These are phyloP conservation scores for Funneliformis mosseae DNA, from an alignment of 192 early-diverging fungal genomes.

Conservation along the genomic window DNA sequence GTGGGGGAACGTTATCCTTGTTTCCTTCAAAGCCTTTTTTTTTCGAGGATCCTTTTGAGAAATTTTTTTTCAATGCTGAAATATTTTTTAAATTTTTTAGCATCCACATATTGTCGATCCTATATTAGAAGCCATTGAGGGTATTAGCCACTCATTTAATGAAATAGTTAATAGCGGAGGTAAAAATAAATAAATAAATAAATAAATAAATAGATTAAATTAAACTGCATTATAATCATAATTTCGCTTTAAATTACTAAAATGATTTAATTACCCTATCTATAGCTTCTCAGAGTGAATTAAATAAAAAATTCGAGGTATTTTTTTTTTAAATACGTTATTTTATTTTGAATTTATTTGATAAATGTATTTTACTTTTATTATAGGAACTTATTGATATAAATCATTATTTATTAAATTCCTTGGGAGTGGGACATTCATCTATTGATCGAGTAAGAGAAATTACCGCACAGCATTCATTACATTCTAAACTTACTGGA, in stretches of 20 bases:
- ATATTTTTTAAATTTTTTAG: conserved; percentile 24
- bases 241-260: background rate
- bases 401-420: conserved; percentile 80
- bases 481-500: conserved; percentile 92
- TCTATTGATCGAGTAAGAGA: conserved; percentile 75
- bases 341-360: background rate
- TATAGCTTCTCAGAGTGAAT: background rate
- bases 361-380: background rate
- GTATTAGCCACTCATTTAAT: conserved; percentile 50
- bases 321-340: background rate
- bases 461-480: conserved; percentile 58
- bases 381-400: conserved; percentile 73
- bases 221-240: background rate
- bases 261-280: background rate
- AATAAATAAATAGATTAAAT: too few relatives aligned
- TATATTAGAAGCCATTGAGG: conserved; percentile 70
- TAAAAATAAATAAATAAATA: conserved; percentile 10
- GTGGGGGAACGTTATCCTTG: too few relatives aligned
- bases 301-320: background rate
- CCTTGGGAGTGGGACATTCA: conserved; percentile 85
- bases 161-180: conserved; percentile 36
- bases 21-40: too few relatives aligned
- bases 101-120: conserved; percentile 63
- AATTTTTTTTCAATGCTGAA: background rate
- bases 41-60: background rate